Conservation (phyloP, 345 rosid species). For the Gossypium raimondii region DNA sequence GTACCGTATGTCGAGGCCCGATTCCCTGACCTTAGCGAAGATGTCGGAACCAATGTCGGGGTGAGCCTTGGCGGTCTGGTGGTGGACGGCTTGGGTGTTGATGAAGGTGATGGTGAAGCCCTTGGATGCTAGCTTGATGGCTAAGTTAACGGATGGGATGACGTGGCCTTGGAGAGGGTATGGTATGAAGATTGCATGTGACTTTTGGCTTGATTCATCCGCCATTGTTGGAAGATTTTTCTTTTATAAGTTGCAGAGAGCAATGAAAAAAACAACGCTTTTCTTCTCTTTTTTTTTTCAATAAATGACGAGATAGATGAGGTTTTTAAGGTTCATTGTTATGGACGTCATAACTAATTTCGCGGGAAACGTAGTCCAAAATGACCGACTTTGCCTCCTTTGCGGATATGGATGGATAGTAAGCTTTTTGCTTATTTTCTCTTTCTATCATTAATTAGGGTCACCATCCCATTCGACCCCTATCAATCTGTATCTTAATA, state of each 20-base stretch:
- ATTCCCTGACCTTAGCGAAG: constrained; percentile 44
- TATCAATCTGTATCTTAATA: too few species aligned
- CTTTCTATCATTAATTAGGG: too few species aligned
- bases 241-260: background rate
- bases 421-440: too few species aligned
- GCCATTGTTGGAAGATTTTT: constrained; percentile 24
- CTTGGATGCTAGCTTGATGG: constrained; percentile 65
- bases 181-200: constrained; percentile 56
- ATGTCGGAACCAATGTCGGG: constrained; percentile 31
- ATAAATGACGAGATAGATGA: background rate
- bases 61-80: constrained; percentile 37
- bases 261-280: background rate
- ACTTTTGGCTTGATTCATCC: constrained; percentile 23
- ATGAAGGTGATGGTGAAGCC: constrained; percentile 76
- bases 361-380: background rate
- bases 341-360: background rate
- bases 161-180: constrained; percentile 85
- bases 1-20: constrained; percentile 68
- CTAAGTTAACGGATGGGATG: constrained; percentile 58
- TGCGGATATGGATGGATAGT: constrained; percentile 15
- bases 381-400: constrained; percentile 16
- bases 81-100: constrained; percentile 60
- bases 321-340: background rate
- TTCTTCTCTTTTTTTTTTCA: background rate
- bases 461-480: too few species aligned